A percentile compares a stretch with the other conserved stretches of the same genome.
Evolutionary conservation across 2,329 filamentous ascomycete species (phyloP).

Genomic region (Talaromyces pinophilus): DNA sequence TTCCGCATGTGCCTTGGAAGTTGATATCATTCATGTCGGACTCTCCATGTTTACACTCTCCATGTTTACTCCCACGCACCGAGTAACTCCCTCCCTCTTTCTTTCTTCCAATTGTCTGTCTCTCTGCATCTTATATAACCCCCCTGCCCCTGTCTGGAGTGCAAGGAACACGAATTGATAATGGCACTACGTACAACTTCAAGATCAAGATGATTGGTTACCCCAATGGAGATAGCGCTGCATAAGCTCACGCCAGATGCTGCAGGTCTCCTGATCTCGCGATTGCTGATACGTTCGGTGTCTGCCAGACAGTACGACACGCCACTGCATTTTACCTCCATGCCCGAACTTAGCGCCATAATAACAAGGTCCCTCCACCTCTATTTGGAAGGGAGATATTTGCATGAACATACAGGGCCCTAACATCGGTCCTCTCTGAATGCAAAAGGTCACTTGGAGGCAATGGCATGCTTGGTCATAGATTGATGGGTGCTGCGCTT

Average conservation of each 20-base stretch:
- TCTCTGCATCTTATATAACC: not conserved
- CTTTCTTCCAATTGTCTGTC: not conserved
- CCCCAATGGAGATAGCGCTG: conserved; percentile 8
- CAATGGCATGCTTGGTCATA: not conserved
- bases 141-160: not conserved
- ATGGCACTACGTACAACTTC: conserved; percentile 10
- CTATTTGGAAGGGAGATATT: not conserved
- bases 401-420: not conserved
- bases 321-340: not conserved
- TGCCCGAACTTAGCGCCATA: conserved; percentile 10
- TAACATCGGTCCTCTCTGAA: not conserved
- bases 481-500: not conserved
- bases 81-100: not conserved
- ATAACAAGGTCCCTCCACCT: not conserved
- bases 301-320: not conserved
- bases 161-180: not conserved
- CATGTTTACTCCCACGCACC: not conserved
- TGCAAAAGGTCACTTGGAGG: not conserved
- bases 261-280: conserved; percentile 4
- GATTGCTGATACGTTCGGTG: not conserved
- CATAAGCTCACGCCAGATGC: conserved; percentile 14
- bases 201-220: conserved; percentile 1
- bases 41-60: not conserved
- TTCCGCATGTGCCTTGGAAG: not conserved
- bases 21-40: not conserved